Conservation (phyloP, 257 asterid genomes). For the Gardenia jasminoides region DNA sequence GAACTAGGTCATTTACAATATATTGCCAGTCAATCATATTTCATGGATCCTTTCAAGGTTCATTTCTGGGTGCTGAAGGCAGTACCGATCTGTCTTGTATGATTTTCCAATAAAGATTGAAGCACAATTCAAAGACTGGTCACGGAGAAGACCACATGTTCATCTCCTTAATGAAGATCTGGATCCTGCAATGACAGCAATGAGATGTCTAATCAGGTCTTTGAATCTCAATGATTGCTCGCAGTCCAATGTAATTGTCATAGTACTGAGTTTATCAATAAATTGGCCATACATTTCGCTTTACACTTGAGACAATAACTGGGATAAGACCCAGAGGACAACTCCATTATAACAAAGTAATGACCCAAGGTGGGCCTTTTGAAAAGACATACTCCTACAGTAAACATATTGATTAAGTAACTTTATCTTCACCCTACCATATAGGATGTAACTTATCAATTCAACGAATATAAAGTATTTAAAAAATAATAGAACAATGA, state of each 20-base stretch:
- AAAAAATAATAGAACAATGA: neutral
- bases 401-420: neutral
- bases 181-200: slow-evolving; percentile 11
- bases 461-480: neutral
- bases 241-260: neutral
- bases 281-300: neutral
- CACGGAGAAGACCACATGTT: neutral
- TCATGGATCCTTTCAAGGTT: neutral
- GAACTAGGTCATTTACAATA: neutral
- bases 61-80: neutral
- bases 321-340: neutral
- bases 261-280: neutral
- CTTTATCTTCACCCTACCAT: neutral
- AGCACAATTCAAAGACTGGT: neutral
- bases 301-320: neutral
- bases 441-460: neutral
- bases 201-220: neutral
- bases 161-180: slow-evolving; percentile 11
- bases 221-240: neutral
- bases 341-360: neutral
- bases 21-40: neutral
- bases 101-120: neutral
- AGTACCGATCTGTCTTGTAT: neutral
- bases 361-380: neutral
- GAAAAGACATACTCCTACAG: neutral